These are phyloP conservation scores for Coelastrella sp. DNA, from an alignment of 139 green algal genomes.

Conservation along the genomic window DNA sequence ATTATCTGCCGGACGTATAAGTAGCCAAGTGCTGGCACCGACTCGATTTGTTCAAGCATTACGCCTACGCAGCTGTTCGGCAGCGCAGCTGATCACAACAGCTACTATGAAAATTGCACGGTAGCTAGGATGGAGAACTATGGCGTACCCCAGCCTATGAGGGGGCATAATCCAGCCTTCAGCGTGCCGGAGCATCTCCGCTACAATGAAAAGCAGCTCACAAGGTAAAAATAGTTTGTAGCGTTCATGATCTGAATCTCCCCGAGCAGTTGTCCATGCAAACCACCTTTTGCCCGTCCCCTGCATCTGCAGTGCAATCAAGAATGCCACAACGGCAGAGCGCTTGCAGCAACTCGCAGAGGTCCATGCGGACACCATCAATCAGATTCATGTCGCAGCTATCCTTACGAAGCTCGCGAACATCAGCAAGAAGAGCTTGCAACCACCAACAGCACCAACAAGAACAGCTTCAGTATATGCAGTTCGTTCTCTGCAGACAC, in stretches of 20 bases:
- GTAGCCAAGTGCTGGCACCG: too few species aligned
- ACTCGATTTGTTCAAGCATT: too few species aligned
- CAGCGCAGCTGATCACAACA: neutral
- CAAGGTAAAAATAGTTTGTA: neutral
- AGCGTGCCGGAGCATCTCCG: neutral
- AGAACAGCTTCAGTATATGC: neutral
- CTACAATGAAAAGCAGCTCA: neutral
- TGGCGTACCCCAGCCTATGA: neutral
- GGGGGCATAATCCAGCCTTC: neutral
- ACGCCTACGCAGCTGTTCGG: too few species aligned
- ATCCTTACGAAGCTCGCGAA: slow-evolving; percentile 36
- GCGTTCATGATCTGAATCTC: neutral
- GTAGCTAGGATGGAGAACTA: neutral
- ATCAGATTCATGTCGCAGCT: slow-evolving; percentile 21
- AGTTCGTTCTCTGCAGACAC: neutral
- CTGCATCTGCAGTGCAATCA: slow-evolving; percentile 16
- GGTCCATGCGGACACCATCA: neutral
- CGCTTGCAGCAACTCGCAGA: slow-evolving; percentile 15
- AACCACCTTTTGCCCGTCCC: neutral
- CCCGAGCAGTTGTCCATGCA: neutral
- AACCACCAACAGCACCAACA: neutral
- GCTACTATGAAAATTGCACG: neutral
- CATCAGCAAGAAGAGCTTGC: slow-evolving; percentile 15
- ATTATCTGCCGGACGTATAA: too few species aligned
- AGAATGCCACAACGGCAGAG: slow-evolving; percentile 26